These are phyloP conservation scores for Globisporangium perplexum DNA, from an alignment of 352 stramenopile species.

Conservation along the genomic window DNA sequence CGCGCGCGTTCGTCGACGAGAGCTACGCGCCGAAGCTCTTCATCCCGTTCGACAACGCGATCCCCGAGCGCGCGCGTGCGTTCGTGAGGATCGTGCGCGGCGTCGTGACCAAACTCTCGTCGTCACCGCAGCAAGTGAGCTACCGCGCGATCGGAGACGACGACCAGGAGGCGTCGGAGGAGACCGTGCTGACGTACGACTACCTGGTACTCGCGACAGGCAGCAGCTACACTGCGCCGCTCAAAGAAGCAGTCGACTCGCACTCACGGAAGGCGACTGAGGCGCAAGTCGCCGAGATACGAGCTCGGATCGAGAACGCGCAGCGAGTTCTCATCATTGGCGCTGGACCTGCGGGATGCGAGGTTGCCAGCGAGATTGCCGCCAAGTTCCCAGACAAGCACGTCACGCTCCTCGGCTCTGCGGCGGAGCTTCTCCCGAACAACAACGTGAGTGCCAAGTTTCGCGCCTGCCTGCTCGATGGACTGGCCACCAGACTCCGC, in stretches of 20 bases:
- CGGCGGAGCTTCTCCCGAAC: conserved; percentile 14
- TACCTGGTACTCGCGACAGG: conserved; percentile 55
- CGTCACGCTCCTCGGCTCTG: conserved; percentile 35
- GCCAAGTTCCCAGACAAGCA: conserved; percentile 32
- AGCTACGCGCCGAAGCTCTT: conserved; percentile 52
- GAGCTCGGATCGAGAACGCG: conserved; percentile 23
- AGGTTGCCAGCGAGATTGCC: conserved; percentile 44
- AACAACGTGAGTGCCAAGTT: conserved; percentile 22
- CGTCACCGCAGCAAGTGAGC: neutral
- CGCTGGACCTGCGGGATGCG: conserved; percentile 35
- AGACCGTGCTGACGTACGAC: conserved; percentile 27
- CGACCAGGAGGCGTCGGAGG: neutral
- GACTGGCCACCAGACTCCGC: conserved; percentile 20
- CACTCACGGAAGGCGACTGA: conserved; percentile 15
- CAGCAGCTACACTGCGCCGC: conserved; percentile 43
- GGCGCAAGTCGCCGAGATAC: conserved; percentile 17
- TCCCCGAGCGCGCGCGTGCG: conserved; percentile 10
- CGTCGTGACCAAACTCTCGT: neutral
- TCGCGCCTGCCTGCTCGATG: conserved; percentile 28
- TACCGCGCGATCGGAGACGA: conserved; percentile 3
- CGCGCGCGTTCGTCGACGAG: conserved; percentile 45
- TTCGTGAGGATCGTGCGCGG: conserved; percentile 7
- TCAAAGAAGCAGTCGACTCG: conserved; percentile 31
- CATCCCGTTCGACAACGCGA: conserved; percentile 53
- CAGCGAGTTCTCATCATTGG: conserved; percentile 39